Conservation (phyloP, 352 stramenopile genomes). For the Globisporangium emineosum region DNA sequence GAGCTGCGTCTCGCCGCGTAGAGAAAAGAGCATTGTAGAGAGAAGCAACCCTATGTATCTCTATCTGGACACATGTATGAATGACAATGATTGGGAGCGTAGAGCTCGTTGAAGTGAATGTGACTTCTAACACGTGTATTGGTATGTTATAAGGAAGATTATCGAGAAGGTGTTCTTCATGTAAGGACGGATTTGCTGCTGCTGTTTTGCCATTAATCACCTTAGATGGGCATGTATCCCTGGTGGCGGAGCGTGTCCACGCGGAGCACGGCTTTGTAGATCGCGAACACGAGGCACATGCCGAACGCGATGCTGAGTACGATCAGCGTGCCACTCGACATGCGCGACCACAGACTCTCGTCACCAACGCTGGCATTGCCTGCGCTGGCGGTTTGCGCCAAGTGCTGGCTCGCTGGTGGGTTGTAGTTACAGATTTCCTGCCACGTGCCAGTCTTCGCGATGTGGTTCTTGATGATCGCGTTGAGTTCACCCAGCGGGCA, state of each 20-base stretch:
- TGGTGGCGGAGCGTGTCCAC: constrained; percentile 37
- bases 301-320: constrained; percentile 44
- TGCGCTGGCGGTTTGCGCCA: constrained; percentile 13
- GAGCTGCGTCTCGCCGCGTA: constrained; percentile 22
- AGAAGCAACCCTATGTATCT: no score
- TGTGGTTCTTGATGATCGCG: constrained; percentile 64
- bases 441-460: constrained; percentile 70
- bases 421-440: constrained; percentile 81
- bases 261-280: constrained; percentile 51
- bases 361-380: not conserved
- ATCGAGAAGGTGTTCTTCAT: not conserved
- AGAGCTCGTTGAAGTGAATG: not conserved
- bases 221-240: constrained; percentile 47
- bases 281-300: constrained; percentile 41
- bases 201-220: not conserved
- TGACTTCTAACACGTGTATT: constrained; percentile 9
- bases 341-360: constrained; percentile 12
- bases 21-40: not conserved
- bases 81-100: no score
- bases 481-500: constrained; percentile 78
- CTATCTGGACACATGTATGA: no score
- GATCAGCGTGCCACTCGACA: constrained; percentile 36
- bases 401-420: constrained; percentile 20
- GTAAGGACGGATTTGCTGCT: not conserved
- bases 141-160: not conserved